A percentile compares a stretch with the other conserved stretches of the same genome.
These are phyloP conservation scores for Didymosphaeria variabile DNA, from an alignment of 2,329 filamentous ascomycete species.

Conservation along the genomic window DNA sequence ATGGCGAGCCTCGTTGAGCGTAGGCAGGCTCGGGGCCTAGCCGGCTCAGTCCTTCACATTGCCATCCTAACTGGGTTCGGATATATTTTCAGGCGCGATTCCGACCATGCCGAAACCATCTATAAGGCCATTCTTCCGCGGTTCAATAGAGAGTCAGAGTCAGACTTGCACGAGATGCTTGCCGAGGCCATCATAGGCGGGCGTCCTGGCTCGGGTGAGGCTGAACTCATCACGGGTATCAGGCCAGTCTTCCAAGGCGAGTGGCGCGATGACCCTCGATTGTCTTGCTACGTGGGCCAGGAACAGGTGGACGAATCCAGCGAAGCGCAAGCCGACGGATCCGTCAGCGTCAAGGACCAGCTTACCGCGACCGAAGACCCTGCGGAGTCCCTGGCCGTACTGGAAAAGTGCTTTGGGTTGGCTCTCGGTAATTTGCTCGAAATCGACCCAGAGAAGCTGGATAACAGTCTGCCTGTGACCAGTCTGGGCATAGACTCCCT, in stretches of 20 bases:
- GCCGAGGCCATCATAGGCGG: slow-evolving; percentile 23
- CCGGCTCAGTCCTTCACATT: background rate
- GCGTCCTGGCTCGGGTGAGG: slow-evolving; percentile 3
- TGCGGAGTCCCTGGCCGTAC: background rate
- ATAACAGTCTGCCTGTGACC: background rate
- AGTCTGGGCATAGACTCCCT: slow-evolving; percentile 51
- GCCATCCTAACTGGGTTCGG: background rate
- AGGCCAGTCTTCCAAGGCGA: background rate
- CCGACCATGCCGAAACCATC: background rate
- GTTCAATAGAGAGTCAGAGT: slow-evolving; percentile 16
- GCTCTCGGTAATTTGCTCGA: background rate
- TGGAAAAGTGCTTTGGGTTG: background rate
- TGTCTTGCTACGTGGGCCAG: background rate
- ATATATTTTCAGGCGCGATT: background rate
- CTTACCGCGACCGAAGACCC: background rate
- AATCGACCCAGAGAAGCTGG: background rate
- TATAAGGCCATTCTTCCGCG: slow-evolving; percentile 4
- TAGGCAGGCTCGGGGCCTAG: slow-evolving; percentile 17
- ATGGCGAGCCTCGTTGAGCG: slow-evolving; percentile 52
- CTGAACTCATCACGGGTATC: background rate
- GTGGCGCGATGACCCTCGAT: background rate
- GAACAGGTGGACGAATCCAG: background rate
- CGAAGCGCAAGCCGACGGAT: background rate
- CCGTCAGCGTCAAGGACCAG: background rate
- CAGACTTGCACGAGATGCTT: slow-evolving; percentile 25